Evolutionary conservation across 306 rosid species (phyloP).

Genomic region (Cicer cuneatum): DNA sequence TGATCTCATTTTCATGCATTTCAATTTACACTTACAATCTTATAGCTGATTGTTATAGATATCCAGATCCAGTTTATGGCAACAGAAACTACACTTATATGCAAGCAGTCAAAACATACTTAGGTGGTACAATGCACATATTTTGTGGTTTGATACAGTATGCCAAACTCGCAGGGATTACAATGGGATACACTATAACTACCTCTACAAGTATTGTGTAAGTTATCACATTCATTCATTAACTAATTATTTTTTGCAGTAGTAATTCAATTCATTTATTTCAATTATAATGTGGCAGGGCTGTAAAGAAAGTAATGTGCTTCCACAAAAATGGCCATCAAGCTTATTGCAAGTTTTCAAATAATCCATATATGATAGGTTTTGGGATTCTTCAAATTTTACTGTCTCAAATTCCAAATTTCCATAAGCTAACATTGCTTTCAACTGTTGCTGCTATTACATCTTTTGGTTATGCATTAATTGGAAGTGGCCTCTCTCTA

Average conservation of each 20-base stretch:
- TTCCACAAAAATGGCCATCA: constrained; percentile 53
- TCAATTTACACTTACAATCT: constrained; percentile 51
- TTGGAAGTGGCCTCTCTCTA: constrained; percentile 67
- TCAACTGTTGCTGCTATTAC: constrained; percentile 66
- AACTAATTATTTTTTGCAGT: neutral
- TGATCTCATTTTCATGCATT: constrained; percentile 46
- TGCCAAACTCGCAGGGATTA: constrained; percentile 47
- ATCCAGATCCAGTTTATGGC: constrained; percentile 45
- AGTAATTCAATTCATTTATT: neutral
- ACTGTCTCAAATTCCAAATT: constrained; percentile 67
- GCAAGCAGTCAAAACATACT: constrained; percentile 51
- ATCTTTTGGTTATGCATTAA: constrained; percentile 67
- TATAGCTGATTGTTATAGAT: constrained; percentile 55
- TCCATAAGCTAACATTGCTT: constrained; percentile 60
- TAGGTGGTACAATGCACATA: constrained; percentile 53
- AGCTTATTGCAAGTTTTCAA: constrained; percentile 69
- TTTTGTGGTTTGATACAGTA: constrained; percentile 54
- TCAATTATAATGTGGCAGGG: constrained; percentile 46
- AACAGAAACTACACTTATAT: constrained; percentile 56
- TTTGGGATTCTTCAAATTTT: constrained; percentile 59
- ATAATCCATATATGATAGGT: constrained; percentile 65
- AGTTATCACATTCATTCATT: constrained; percentile 2
- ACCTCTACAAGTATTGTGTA: constrained; percentile 61
- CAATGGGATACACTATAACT: constrained; percentile 58
- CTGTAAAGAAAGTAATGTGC: constrained; percentile 64